Conservation (phyloP, 352 stramenopile genomes). For the Pythium sp. region DNA sequence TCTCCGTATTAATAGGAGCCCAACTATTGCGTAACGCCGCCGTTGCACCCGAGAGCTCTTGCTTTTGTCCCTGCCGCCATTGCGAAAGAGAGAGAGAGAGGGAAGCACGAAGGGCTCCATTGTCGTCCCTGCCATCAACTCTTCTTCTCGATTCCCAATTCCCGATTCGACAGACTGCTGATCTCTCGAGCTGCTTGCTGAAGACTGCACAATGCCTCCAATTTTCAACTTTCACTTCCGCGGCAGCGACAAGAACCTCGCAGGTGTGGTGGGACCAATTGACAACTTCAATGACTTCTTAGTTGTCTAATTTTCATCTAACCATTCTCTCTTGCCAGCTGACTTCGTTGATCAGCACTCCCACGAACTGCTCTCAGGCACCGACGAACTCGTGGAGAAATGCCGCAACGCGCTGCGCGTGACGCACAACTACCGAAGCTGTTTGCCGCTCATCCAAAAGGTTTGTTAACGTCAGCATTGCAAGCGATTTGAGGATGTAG, state of each 20-base stretch:
- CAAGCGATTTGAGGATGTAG: no score
- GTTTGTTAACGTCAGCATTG: slow-evolving; percentile 1
- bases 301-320: neutral
- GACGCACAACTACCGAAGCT: slow-evolving; percentile 47
- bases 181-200: neutral
- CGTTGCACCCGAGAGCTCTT: neutral
- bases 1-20: slow-evolving; percentile 3
- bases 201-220: slow-evolving; percentile 12
- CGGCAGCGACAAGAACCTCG: slow-evolving; percentile 37
- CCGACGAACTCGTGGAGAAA: slow-evolving; percentile 36
- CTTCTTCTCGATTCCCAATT: neutral
- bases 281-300: neutral
- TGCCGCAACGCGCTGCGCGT: slow-evolving; percentile 27
- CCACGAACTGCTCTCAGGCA: slow-evolving; percentile 36
- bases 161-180: neutral
- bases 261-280: slow-evolving; percentile 23
- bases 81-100: no score
- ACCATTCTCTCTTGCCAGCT: neutral
- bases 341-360: slow-evolving; percentile 35
- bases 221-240: slow-evolving; percentile 23
- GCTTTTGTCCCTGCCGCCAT: neutral
- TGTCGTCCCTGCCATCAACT: no score
- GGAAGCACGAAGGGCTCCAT: no score
- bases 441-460: slow-evolving; percentile 44
- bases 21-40: neutral